Base-by-base conservation (phyloP, 148 eudicot genomes). In the Chenopodium quinoa region DNA sequence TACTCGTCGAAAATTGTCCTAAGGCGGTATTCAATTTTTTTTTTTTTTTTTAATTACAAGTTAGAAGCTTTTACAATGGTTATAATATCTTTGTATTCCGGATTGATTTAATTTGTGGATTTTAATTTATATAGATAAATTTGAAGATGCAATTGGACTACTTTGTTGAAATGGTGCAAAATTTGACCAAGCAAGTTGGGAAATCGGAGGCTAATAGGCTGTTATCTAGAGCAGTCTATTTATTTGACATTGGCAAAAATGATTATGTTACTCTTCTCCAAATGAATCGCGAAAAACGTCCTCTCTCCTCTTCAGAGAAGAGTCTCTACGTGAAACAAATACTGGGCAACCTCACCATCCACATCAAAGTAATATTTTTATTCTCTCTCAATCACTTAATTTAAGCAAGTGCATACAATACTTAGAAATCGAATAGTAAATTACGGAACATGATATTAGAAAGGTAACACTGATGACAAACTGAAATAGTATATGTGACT, bases 301-400 rank as follows among this genome's bases (percentile, higher is more conserved):
- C 37, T n/a, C 31, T 77, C 2, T 79, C 84, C 23, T 50, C 19
- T 48, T 25, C 2, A 3, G 25, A 23, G 63, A 76, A 80, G 50
- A 76, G 17, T 1, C 22, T 37, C 9, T 86, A 82, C 77, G 73
- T 84, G 65, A 63, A 69, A 63, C 84, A 79, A 71, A 79, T 88
- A 46, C 78, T 88, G 25, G 89, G 84, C 48, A 88, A 88, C 76
- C 69, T 86, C 65, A 88, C 87, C 46, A 13, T 25, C 40, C 83
- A 83, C n/a, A 71, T 88, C 68, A 78, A 77, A 2, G 90, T 88
- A 84, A 11, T 56, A 14, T 17, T 17, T 56, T 3, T 56, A 13
- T 56, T 17, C 6, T 14, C 62, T 17, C 62, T 56, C 62, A 4
- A 17, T 16, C 19, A 12, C 17, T 54, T 12, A 54, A 54, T 12